A percentile compares a stretch with the other conserved stretches of the same genome.
These are phyloP conservation scores for Colletotrichum graminicola DNA, from an alignment of 2,329 filamentous ascomycete genomes.

Conservation along the genomic window DNA sequence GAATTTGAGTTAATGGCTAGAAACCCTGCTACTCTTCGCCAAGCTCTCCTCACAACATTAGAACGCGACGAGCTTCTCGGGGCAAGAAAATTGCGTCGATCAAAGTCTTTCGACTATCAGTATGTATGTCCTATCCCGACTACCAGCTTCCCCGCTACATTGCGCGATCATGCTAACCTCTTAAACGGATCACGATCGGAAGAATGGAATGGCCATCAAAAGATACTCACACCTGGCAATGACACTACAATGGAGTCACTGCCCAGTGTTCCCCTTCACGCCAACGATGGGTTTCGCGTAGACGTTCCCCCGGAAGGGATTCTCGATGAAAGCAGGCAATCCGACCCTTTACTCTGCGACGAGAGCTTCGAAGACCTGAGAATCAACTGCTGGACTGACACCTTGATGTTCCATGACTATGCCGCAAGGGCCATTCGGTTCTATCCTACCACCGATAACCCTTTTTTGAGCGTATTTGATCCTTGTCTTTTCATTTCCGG, in stretches of 20 bases:
- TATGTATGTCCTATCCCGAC: slow-evolving; percentile 16
- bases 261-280: background rate
- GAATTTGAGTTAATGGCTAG: slow-evolving; percentile 46
- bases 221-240: background rate
- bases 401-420: slow-evolving; percentile 47
- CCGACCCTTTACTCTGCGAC: slow-evolving; percentile 45
- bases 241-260: background rate
- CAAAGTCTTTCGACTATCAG: slow-evolving; percentile 31
- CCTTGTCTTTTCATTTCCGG: slow-evolving; percentile 51
- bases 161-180: background rate
- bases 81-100: slow-evolving; percentile 5
- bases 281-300: background rate
- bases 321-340: slow-evolving; percentile 12
- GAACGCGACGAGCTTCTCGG: slow-evolving; percentile 16
- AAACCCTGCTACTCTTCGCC: slow-evolving; percentile 40
- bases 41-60: background rate
- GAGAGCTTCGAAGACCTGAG: slow-evolving; percentile 47
- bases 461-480: slow-evolving; percentile 53
- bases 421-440: slow-evolving; percentile 52
- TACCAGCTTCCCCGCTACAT: background rate
- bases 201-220: background rate
- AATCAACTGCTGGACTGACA: slow-evolving; percentile 52
- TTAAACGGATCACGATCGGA: background rate
- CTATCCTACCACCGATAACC: slow-evolving; percentile 55
- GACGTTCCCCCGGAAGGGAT: background rate